These are phyloP conservation scores for Buxus sempervirens DNA, from an alignment of 164 flowering plant genomes.

Conservation along the genomic window DNA sequence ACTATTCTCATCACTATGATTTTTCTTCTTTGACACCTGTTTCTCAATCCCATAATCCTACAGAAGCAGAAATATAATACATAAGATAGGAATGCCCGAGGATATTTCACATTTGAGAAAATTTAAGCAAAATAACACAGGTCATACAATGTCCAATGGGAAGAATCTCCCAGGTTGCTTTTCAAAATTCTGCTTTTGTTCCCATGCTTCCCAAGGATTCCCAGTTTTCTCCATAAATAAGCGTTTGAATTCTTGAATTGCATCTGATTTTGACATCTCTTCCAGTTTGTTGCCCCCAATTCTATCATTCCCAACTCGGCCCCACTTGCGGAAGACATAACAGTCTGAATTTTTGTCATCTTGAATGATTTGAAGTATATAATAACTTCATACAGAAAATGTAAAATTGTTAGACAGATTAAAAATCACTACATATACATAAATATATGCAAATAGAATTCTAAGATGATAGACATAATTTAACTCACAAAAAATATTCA, in stretches of 20 bases:
- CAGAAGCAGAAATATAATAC: constrained; percentile 9
- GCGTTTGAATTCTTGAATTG: constrained; percentile 76
- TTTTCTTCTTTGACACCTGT: constrained; percentile 42
- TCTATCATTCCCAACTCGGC: constrained; percentile 89
- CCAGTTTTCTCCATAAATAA: constrained; percentile 93
- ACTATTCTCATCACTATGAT: constrained; percentile 24
- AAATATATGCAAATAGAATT: too few species aligned
- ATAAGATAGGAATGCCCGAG: constrained; percentile 4
- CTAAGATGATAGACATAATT: too few species aligned
- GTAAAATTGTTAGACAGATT: constrained; percentile 23
- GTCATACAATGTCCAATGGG: constrained; percentile 95
- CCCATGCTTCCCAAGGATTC: constrained; percentile 95
- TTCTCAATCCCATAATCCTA: constrained; percentile 91
- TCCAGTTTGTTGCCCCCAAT: constrained; percentile 86
- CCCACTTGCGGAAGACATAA: constrained; percentile 96
- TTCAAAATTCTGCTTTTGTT: constrained; percentile 55
- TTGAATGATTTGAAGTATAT: constrained; percentile 90
- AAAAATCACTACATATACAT: neutral
- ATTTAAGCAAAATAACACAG: constrained; percentile 12
- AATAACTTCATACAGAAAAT: constrained; percentile 56
- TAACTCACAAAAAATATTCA: too few species aligned
- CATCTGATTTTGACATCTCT: constrained; percentile 70
- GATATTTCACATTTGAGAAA: constrained; percentile 8
- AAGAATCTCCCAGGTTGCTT: constrained; percentile 90
- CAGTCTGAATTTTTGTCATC: constrained; percentile 80